Conservation (phyloP, 1,284 basidiomycete genomes). For the Rhodofomes roseus region DNA sequence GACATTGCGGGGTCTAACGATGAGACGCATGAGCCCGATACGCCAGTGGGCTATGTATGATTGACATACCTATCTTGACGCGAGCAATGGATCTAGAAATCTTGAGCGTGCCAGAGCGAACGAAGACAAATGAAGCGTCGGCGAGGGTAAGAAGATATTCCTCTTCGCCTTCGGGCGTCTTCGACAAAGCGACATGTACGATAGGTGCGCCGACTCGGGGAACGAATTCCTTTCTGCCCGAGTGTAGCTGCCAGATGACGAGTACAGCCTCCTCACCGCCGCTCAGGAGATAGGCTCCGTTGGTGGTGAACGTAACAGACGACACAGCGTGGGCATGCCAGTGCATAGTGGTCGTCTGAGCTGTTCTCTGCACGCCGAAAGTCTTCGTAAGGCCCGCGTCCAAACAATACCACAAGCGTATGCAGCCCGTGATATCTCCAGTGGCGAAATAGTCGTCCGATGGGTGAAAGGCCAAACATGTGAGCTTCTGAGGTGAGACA, state of each 20-base stretch:
- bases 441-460: slow-evolving; percentile 93
- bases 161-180: slow-evolving; percentile 55
- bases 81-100: slow-evolving; percentile 75
- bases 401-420: slow-evolving; percentile 92
- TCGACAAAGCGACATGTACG: slow-evolving; percentile 63
- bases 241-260: slow-evolving; percentile 92
- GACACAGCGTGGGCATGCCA: slow-evolving; percentile 99
- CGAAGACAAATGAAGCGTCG: slow-evolving; percentile 82
- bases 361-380: slow-evolving; percentile 63
- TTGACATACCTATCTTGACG: slow-evolving; percentile 68
- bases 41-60: not conserved
- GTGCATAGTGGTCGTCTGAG: slow-evolving; percentile 85
- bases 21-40: not conserved
- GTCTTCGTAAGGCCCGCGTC: slow-evolving; percentile 53
- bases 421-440: slow-evolving; percentile 82
- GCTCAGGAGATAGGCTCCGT: slow-evolving; percentile 90
- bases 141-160: slow-evolving; percentile 84
- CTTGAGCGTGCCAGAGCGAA: slow-evolving; percentile 72
- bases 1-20: slow-evolving; percentile 43
- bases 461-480: slow-evolving; percentile 88
- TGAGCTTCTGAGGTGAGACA: slow-evolving; percentile 76
- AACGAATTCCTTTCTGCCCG: slow-evolving; percentile 85
- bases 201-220: slow-evolving; percentile 91
- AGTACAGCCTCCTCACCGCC: slow-evolving; percentile 96
- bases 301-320: slow-evolving; percentile 83